Evolutionary conservation across 2,329 filamentous ascomycete genomes (phyloP).

Genomic region (Monosporascus sp.): DNA sequence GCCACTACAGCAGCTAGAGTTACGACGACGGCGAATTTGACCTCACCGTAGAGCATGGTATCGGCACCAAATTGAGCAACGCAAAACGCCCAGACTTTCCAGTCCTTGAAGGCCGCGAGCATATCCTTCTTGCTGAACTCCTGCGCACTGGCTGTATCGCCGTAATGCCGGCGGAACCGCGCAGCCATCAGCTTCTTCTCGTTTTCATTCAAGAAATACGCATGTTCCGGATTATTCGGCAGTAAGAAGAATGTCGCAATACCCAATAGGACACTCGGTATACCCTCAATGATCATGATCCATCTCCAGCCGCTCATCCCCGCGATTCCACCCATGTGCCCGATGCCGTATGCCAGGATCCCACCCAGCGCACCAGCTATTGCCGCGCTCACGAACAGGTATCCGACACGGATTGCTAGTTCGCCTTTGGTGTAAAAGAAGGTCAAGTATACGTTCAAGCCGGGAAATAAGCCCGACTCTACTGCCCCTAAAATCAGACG

Average conservation of each 20-base stretch:
- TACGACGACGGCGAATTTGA: background rate
- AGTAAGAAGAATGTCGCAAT: slow-evolving; percentile 51
- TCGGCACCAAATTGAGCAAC: slow-evolving; percentile 67
- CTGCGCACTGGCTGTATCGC: slow-evolving; percentile 40
- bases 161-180: slow-evolving; percentile 36
- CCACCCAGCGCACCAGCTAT: slow-evolving; percentile 69
- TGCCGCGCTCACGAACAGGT: slow-evolving; percentile 66
- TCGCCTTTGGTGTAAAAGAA: slow-evolving; percentile 73
- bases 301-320: slow-evolving; percentile 67
- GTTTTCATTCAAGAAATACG: slow-evolving; percentile 53
- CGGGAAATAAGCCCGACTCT: slow-evolving; percentile 24
- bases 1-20: background rate
- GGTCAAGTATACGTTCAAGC: slow-evolving; percentile 44
- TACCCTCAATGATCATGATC: slow-evolving; percentile 57
- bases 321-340: slow-evolving; percentile 62
- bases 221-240: slow-evolving; percentile 55
- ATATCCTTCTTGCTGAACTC: slow-evolving; percentile 56
- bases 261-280: slow-evolving; percentile 48
- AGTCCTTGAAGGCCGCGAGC: slow-evolving; percentile 62
- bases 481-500: slow-evolving; percentile 64
- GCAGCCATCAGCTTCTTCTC: slow-evolving; percentile 50
- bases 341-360: slow-evolving; percentile 67
- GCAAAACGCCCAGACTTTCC: slow-evolving; percentile 70
- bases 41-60: slow-evolving; percentile 64
- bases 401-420: slow-evolving; percentile 66